Conservation (phyloP, 108 stramenopile genomes). For the Parietichytrium sp. region DNA sequence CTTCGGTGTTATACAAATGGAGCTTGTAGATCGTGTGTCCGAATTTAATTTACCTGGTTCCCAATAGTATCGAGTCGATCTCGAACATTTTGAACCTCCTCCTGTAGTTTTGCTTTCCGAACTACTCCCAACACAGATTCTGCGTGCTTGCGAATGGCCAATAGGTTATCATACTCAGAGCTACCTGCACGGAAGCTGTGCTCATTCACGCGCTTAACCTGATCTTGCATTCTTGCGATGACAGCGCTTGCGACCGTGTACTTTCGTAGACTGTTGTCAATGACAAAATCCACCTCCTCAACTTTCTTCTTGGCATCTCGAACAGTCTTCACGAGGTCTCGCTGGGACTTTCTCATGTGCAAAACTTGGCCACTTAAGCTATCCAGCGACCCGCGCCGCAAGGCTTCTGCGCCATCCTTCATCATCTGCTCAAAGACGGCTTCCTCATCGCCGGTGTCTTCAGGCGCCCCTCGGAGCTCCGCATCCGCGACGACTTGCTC, state of each 20-base stretch:
- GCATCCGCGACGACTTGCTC: no score
- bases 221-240: background rate
- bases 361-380: background rate
- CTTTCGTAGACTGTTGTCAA: conserved; percentile 4
- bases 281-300: background rate
- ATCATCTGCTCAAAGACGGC: background rate
- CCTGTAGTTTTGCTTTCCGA: background rate
- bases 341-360: background rate
- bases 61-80: no score
- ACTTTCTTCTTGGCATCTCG: background rate
- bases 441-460: background rate
- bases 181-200: background rate
- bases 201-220: background rate
- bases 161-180: background rate
- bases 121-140: background rate
- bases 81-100: background rate
- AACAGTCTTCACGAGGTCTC: background rate
- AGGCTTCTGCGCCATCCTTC: background rate
- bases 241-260: background rate
- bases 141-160: background rate
- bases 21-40: no score
- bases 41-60: no score
- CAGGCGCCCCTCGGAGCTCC: no score
- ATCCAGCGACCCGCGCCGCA: conserved; percentile 24
- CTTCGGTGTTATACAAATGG: no score